A percentile compares a stretch with the other conserved stretches of the same genome.
These are phyloP conservation scores for Aureobasidium subglaciale DNA, from an alignment of 2,329 filamentous ascomycete species.

Conservation along the genomic window DNA sequence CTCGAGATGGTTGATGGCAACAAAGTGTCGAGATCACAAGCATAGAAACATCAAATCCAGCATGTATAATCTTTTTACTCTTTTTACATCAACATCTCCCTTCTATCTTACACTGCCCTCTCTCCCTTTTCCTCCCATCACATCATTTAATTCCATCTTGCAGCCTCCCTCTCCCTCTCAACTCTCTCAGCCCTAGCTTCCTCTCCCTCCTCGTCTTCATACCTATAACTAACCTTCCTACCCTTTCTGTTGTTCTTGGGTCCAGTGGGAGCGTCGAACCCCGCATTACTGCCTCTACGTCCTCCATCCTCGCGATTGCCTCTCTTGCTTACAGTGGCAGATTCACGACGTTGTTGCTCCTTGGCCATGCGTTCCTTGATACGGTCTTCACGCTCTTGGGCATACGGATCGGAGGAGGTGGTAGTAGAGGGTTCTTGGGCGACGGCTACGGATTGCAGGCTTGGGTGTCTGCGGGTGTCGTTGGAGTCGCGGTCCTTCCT, in stretches of 20 bases:
- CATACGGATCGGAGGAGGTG: conserved; percentile 26
- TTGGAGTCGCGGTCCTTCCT: conserved; percentile 22
- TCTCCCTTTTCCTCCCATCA: too few species aligned
- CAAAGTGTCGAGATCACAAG: too few species aligned
- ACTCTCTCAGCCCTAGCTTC: conserved; percentile 32
- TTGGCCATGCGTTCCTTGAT: conserved; percentile 49
- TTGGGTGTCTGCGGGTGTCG: conserved; percentile 13
- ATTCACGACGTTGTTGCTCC: conserved; percentile 58
- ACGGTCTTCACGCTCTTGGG: conserved; percentile 26
- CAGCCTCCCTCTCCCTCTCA: conserved; percentile 49
- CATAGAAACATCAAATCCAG: background rate
- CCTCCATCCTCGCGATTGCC: conserved; percentile 13
- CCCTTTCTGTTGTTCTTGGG: conserved; percentile 43
- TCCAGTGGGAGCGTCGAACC: conserved; percentile 36
- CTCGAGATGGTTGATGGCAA: too few species aligned
- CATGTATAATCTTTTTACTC: background rate
- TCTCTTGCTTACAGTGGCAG: conserved; percentile 36
- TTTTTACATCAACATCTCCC: background rate
- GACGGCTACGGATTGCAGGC: conserved; percentile 2
- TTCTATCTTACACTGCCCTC: conserved; percentile 1
- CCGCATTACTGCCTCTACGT: conserved; percentile 20
- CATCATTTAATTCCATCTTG: conserved; percentile 26
- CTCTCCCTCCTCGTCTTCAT: conserved; percentile 38
- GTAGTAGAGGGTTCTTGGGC: conserved; percentile 14
- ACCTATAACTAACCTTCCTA: conserved; percentile 24